Base-by-base conservation (phyloP, 169 alveolate species). In the Plasmodium knowlesi region DNA sequence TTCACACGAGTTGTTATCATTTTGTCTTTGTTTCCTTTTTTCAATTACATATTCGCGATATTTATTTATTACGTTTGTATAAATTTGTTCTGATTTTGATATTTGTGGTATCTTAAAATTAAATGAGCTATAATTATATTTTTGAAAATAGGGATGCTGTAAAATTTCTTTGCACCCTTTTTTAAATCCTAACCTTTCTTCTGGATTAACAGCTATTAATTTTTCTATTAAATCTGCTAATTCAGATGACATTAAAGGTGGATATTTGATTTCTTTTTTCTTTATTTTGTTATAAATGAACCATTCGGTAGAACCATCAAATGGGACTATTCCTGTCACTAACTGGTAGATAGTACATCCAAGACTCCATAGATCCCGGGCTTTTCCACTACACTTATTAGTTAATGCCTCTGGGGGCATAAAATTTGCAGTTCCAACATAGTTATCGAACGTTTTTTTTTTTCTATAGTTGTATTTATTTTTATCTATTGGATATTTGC, bases 331-430 rank as follows among this genome's bases (percentile, higher is more conserved):
- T 37, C 99, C 99, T 19, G 97, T 82, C 39, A 97, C 92, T 82
- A 98, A 90, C 86, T 98, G 99, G 84, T 96, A 98, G 41, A 98
- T 94, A 12, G 98, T 96, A 78, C 99, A 98, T 5, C 99, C 99
- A 46, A 97, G 96, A 74, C 98, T 95, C 99, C 99, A 98, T 37
- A 97, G 80, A 95, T 98, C 99, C 61, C 98, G 93, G 72, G 96
- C 96, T 61, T 94, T 93, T 41, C 98, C 98, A 84, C 97, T 94
- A 73, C 97, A 97, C 70, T 95, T 85, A 85, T 98, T 98, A 43
- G 96, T 94, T 41, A 98, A 95, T n/a, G 98, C 96, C 95, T 98
- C 99, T 0, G 99, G 99, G 9, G 99, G 97, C 99, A 98, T 98
- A 94, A 98, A 98, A 90, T 98, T 98, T 3, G 99, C 98, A 0